phyloP scores from a whole-genome alignment of 169 alveolate genomes.

The Eimeria maxima region DNA sequence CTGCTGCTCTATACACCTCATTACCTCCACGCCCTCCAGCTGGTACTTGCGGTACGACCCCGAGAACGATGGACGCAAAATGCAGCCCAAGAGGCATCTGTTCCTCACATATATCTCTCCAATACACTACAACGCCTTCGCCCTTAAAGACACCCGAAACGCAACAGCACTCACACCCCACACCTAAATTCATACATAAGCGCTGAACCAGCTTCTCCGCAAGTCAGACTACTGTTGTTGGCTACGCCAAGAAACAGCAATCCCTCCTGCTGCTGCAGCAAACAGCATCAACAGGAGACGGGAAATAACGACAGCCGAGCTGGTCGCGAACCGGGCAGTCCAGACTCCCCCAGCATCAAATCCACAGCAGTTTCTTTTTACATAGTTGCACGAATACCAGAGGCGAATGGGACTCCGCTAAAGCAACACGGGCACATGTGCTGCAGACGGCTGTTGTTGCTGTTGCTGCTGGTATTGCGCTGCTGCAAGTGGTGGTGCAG shows the following conservation, averaged over 20 bases:
- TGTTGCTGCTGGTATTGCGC: constrained; percentile 12
- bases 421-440: neutral
- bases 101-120: constrained; percentile 88
- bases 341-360: neutral
- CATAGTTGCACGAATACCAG: neutral
- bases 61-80: constrained; percentile 4
- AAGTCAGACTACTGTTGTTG: neutral
- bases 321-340: neutral
- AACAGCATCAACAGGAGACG: neutral
- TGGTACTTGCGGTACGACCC: constrained; percentile 87
- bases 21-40: constrained; percentile 85
- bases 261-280: neutral
- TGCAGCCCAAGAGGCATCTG: constrained; percentile 79
- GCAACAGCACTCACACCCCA: neutral
- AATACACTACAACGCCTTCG: constrained; percentile 85
- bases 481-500: neutral
- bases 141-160: constrained; percentile 6
- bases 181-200: neutral
- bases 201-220: neutral
- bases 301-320: neutral
- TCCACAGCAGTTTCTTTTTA: neutral
- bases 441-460: neutral
- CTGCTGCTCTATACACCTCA: constrained; percentile 86
- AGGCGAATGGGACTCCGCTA: neutral
- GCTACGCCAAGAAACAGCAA: too few relatives aligned